Evolutionary conservation across 2,329 filamentous ascomycete species (phyloP), one percentile per base, ranked within the genome.

Genomic region (Sclerotinia subarctica): DNA sequence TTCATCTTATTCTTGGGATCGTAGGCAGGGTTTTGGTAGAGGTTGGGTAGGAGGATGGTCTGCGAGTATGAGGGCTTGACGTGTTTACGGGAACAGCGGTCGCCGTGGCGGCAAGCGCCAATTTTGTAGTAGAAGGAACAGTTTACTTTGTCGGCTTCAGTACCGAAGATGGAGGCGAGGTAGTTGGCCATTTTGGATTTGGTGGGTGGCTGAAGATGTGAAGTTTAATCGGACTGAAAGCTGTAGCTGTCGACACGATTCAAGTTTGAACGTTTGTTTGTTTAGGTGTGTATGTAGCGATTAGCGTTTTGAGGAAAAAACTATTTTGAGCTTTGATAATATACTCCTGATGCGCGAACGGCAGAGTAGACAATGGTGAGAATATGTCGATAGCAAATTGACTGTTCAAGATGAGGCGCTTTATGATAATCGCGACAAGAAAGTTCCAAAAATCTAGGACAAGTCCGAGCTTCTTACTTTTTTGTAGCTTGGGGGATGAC

Each of bases 91-190:
- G 92, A 96, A 86, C 95, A 99, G 78, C 95, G 92, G 82, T 99
- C 95, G 78, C 95, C 95, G 85, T 99, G 95, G 71, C 95, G 90
- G 85, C 95, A 99, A 66, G 95, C 95, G 79, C 95, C 95, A 81
- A 99, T 99, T 85, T 99, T 99, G 91, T 97, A 94, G 88, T 99
- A 99, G 88, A 99, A 99, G 68, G 91, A 95, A 87, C 95, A 97
- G 87, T 98, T 97, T 84, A 97, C 94, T 76, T 94, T 99, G 89
- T 99, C 95, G 81, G 98, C 95, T 86, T 99, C 95, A 42, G 95
- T 99, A 78, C 95, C 95, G 85, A 99, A 99, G 83, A 99, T 99
- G 79, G 93, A 97, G 77, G 95, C 95, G 80, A 99, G 91, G 80
- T 97, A 98, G 85, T 97, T 97, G 78, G 94, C 94, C 94, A 97